Base-by-base conservation (phyloP, 305 asterid species). In the Ajuga reptans region DNA sequence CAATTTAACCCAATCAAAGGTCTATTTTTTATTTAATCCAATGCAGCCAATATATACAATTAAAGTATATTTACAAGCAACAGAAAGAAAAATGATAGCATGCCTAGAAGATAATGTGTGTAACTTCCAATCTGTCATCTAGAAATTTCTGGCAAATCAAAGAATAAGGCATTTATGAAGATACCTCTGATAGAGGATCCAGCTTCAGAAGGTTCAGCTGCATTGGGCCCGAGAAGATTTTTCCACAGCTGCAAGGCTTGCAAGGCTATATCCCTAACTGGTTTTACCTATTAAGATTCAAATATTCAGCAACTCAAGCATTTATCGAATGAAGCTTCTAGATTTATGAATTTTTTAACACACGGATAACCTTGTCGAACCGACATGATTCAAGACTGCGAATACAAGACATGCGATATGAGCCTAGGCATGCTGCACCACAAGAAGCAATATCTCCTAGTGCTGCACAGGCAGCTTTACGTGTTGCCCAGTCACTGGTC, bases 211-310 rank as follows among this genome's bases (percentile, higher is more conserved):
- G 92, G 96, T 84, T 88, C 98, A 17, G 86, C 85, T 73, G 91
- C 80, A 78, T 82, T 80, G 9, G 87, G 27, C 54, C 94, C 89
- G 4, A 89, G 91, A 78, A 92, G 83, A 74, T 78, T 84, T 84
- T 79, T 87, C 98, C 98, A 93, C 29, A 84, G 74, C 68, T 89
- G 94, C 82, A 90, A 77, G 72, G 98, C 96, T 79, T 90, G 98
- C 82, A 93, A 45, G 76, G 90, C 97, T 57, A 83, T 63, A 73
- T 93, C 97, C 78, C 98, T 86, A 47, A 90, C 98, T 9, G 98
- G 98, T 77, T 89, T 93, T 70, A 93, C 95, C 98, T 93, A 64
- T 74, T 59, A 16, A 78, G 50, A 17, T 71, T 45, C 17, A 69
- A 73, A 69, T 8, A 16, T 17, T 51, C 61, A 68, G 55, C 70